A percentile compares a stretch with the other conserved stretches of the same genome.
Conservation (phyloP, 768 basidiomycete species). For the Lepiota subincarnata region DNA sequence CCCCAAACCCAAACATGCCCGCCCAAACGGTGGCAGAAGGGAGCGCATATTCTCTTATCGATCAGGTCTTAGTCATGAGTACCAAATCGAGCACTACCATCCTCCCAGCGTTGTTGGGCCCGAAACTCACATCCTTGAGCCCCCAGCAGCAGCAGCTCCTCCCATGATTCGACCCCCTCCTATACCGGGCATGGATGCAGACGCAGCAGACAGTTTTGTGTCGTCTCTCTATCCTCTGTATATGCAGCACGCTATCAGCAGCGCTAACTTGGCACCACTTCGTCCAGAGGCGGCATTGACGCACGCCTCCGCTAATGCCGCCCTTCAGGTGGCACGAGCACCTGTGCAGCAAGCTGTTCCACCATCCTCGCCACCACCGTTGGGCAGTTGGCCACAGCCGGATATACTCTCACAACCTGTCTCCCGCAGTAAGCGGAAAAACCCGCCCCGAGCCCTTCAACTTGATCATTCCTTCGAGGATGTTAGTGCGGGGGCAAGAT, state of each 20-base stretch:
- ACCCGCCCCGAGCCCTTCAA: background rate
- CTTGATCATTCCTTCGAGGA: background rate
- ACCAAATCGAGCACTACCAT: slow-evolving; percentile 46
- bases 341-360: slow-evolving; percentile 18
- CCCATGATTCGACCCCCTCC: slow-evolving; percentile 2
- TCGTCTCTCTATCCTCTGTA: slow-evolving; percentile 31
- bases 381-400: slow-evolving; percentile 53
- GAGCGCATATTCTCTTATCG: slow-evolving; percentile 32
- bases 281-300: slow-evolving; percentile 25
- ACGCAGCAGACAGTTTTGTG: slow-evolving; percentile 3
- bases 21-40: slow-evolving; percentile 17
- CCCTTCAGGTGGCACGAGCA: slow-evolving; percentile 17
- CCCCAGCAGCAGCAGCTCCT: slow-evolving; percentile 2
- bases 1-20: slow-evolving; percentile 37
- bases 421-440: slow-evolving; percentile 25
- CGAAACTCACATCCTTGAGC: background rate
- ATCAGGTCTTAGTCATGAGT: slow-evolving; percentile 37
- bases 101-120: slow-evolving; percentile 16
- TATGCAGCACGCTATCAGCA: slow-evolving; percentile 15
- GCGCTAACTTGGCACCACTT: slow-evolving; percentile 14
- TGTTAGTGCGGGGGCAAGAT: background rate
- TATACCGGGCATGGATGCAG: background rate
- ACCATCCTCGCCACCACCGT: slow-evolving; percentile 37
- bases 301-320: slow-evolving; percentile 18
- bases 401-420: slow-evolving; percentile 32